Evolutionary conservation across 352 stramenopile species (phyloP).

Genomic region (Globisporangium middletonii): DNA sequence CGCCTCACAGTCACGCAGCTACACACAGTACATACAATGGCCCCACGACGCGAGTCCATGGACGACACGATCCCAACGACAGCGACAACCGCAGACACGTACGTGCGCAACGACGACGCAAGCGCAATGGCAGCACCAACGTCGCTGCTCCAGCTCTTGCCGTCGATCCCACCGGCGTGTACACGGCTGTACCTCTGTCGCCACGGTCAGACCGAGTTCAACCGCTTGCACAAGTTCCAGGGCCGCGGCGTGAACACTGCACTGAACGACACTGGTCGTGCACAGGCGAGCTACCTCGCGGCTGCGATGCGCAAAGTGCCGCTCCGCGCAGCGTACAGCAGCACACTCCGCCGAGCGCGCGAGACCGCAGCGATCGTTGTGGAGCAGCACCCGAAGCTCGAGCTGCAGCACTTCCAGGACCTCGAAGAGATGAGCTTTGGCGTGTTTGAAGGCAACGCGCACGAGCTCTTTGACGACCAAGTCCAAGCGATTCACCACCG

Average conservation of each 20-base stretch:
- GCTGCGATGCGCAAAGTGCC: slow-evolving; percentile 63
- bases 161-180: slow-evolving; percentile 38
- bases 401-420: slow-evolving; percentile 52
- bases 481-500: slow-evolving; percentile 55
- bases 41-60: slow-evolving; percentile 14
- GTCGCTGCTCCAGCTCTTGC: slow-evolving; percentile 42
- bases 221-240: slow-evolving; percentile 66
- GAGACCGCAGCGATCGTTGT: slow-evolving; percentile 9
- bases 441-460: slow-evolving; percentile 56
- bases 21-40: slow-evolving; percentile 4
- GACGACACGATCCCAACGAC: slow-evolving; percentile 2
- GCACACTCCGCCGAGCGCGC: slow-evolving; percentile 15
- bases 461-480: slow-evolving; percentile 40
- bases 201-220: slow-evolving; percentile 79
- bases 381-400: slow-evolving; percentile 43
- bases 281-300: slow-evolving; percentile 55
- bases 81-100: not conserved
- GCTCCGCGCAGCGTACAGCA: slow-evolving; percentile 65
- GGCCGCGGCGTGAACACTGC: slow-evolving; percentile 71
- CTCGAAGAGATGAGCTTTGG: slow-evolving; percentile 86
- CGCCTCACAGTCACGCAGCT: not conserved
- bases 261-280: slow-evolving; percentile 51
- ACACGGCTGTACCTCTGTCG: slow-evolving; percentile 71
- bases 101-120: not conserved
- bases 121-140: not conserved